Base-by-base conservation (phyloP, 257 asterid genomes). In the Paulownia fortunei region DNA sequence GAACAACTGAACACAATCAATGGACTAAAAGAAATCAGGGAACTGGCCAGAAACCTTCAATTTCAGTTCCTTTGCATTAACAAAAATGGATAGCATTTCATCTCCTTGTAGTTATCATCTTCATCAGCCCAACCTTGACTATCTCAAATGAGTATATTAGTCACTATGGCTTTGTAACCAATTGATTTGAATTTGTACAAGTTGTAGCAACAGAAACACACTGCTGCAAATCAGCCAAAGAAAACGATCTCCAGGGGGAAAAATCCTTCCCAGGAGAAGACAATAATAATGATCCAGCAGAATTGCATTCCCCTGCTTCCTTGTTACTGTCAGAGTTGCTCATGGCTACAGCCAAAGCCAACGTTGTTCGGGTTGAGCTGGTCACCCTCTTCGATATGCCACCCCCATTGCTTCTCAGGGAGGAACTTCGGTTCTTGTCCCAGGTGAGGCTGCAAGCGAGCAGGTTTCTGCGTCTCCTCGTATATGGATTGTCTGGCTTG, bases 401-500 rank as follows among this genome's bases (percentile, higher is more conserved):
- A 61, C 86, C 87, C 0, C 83, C 37, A 27, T 78, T 85, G 77
- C 82, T 70, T 49, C 64, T 84, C 6, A 79, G 73, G 12, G 19
- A 77, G 13, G 89, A 76, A 56, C 58, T 77, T n/a, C 84, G 78
- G 32, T 73, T 76, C 81, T 80, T 86, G 79, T 86, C 89, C 90
- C 88, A 82, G 5, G 32, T 55, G 54, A 83, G 79, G 60, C 74
- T 77, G 36, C 73, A 58, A 0, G 88, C 85, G 23, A 89, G 78
- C 13, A 76, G 78, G 82, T 86, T 91, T 80, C 92, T 82, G 27
- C 92, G 77, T 77, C 82, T 89, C 68, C 85, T 85, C 5, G 56
- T 74, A 80, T 83, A 85, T 0, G 79, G 81, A 37, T 91, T 84
- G 23, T 87, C 92, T 15, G 92, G 91, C 81, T 89, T 91, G 41